Evolutionary conservation across 78 protist genomes (phyloP), one percentile per base, ranked within the genome.

Genomic region (Chrysochromulina tobinii): DNA sequence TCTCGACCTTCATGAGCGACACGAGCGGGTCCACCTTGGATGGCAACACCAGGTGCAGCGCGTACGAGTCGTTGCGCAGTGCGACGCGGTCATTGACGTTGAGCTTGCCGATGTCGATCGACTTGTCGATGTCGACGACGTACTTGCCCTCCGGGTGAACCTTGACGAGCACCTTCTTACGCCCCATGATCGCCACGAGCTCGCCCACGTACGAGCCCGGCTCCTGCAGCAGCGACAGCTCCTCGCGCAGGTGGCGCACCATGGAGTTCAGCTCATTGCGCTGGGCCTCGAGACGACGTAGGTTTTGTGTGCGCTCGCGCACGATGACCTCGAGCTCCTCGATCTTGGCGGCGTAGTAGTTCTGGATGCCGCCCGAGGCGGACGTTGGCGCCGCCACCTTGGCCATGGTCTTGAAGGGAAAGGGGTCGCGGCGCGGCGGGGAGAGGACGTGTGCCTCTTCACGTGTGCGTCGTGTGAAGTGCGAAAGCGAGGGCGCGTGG

Each of bases 81-180:
- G 93, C 89, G 54, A 90, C 93, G 55, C 93, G 85, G 53, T 81
- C 88, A 68, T 94, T 95, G 8, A 99, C 95, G 50, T 91, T 96
- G 67, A 97, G 67, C 51, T 79, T 89, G 21, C 94, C 11, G 48
- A 95, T 83, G 84, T 98, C 98, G 68, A 99, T 95, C 68, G 83
- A 18, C 83, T 96, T 95, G 90, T 98, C 99, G 51, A 99, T 75
- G 86, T 97, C 98, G 18, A 98, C 99, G 18, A 99, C 97, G 87
- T 97, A 97, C 81, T 99, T 98, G 51, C 99, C 99, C 58, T 99
- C 99, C 23, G 99, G 97, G n/a, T 98, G 95, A 57, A 97, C 89
- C 89, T 90, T 90, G 61, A 90, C 93, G 21, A 90, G 93, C 50
- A 81, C 88, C 88, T 89, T 77, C 55, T 92, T 91, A 89, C 95